Percentiles rank a stretch among this genome's conserved stretches.
These are phyloP conservation scores for Yamadazyma atmosphaerica DNA, from an alignment of 1,139 yeast genomes.

Conservation along the genomic window DNA sequence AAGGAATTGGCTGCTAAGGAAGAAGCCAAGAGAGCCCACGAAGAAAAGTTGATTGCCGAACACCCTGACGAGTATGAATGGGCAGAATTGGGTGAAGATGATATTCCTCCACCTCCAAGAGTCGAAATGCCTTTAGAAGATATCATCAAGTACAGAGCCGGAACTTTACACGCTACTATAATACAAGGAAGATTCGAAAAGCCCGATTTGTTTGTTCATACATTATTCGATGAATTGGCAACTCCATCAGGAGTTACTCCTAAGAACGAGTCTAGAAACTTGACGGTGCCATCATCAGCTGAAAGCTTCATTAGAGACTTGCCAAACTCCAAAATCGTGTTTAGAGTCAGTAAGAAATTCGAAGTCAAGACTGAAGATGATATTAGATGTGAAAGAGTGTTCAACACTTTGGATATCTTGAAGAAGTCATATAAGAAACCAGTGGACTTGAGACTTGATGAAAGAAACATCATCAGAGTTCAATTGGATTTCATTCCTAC, in stretches of 20 bases:
- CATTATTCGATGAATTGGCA: slow-evolving; percentile 63
- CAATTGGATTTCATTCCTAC: slow-evolving; percentile 65
- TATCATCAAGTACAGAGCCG: slow-evolving; percentile 57
- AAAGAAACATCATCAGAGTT: slow-evolving; percentile 42
- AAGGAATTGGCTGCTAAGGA: slow-evolving; percentile 36
- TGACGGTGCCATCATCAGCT: slow-evolving; percentile 46
- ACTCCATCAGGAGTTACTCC: slow-evolving; percentile 59
- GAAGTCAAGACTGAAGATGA: slow-evolving; percentile 50
- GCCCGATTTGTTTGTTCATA: slow-evolving; percentile 53
- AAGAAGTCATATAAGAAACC: slow-evolving; percentile 49
- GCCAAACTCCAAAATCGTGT: slow-evolving; percentile 54
- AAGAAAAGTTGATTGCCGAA: slow-evolving; percentile 53
- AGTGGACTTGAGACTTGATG: slow-evolving; percentile 43
- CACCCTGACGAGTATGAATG: slow-evolving; percentile 66
- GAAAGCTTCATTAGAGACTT: slow-evolving; percentile 70
- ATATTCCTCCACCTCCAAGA: slow-evolving; percentile 43
- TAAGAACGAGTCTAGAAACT: slow-evolving; percentile 36
- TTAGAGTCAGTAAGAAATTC: slow-evolving; percentile 55
- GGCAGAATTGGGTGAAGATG: slow-evolving; percentile 54
- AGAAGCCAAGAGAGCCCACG: slow-evolving; percentile 33
- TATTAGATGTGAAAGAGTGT: slow-evolving; percentile 48
- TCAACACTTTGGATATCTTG: slow-evolving; percentile 54
- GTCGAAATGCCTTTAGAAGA: slow-evolving; percentile 53
- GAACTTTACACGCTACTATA: slow-evolving; percentile 57
- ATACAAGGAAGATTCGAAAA: slow-evolving; percentile 48